phyloP scores from a whole-genome alignment of 2,329 filamentous ascomycete genomes.

The Paecilomyces sp. region DNA sequence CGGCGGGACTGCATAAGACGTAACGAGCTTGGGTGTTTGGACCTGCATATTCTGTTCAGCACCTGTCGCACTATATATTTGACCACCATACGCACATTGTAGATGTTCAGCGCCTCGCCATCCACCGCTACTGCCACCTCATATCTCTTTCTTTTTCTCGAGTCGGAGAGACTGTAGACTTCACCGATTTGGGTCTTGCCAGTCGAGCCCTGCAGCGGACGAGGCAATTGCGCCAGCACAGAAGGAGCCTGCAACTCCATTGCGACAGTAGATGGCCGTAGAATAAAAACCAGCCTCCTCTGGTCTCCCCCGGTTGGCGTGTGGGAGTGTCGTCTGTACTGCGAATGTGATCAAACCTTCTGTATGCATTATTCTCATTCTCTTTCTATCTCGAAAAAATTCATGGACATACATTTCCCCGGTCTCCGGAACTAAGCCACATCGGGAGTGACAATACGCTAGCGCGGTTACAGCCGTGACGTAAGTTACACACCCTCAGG shows the following conservation, averaged over 20 bases:
- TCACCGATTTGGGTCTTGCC: constrained; percentile 36
- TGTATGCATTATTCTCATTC: not conserved
- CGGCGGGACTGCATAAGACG: constrained; percentile 56
- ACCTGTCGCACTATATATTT: not conserved
- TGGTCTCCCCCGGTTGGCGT: constrained; percentile 2
- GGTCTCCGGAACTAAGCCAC: constrained; percentile 9
- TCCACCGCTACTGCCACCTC: constrained; percentile 55
- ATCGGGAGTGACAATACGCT: constrained; percentile 2
- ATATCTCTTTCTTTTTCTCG: constrained; percentile 55
- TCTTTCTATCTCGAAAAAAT: constrained; percentile 24
- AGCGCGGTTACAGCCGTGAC: constrained; percentile 2
- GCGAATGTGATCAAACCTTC: not conserved
- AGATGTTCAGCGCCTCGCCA: constrained; percentile 56
- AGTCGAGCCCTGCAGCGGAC: constrained; percentile 32
- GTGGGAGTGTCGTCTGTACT: not conserved
- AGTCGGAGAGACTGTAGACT: constrained; percentile 48
- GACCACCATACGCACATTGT: constrained; percentile 43
- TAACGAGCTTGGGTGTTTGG: constrained; percentile 53
- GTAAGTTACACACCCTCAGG: constrained; percentile 2
- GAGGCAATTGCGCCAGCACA: constrained; percentile 39
- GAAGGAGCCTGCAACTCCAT: constrained; percentile 41
- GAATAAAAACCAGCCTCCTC: constrained; percentile 4
- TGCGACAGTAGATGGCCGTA: constrained; percentile 4
- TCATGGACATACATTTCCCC: constrained; percentile 25
- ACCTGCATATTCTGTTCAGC: constrained; percentile 35